Evolutionary conservation across 306 rosid species (phyloP), one percentile per base, ranked within the genome.

Genomic region (Castanea mollissima): DNA sequence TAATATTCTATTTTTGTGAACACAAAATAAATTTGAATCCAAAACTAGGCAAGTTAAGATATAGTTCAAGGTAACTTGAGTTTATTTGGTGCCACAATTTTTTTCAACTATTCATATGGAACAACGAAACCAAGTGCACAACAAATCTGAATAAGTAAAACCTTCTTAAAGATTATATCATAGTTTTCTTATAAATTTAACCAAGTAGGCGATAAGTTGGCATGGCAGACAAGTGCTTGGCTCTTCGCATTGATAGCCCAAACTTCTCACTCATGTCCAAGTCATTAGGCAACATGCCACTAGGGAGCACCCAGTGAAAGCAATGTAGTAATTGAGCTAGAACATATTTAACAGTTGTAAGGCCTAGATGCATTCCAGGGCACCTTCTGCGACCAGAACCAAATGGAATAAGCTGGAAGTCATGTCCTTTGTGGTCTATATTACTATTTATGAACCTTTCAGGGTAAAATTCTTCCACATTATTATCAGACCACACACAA

Each of bases 241-340:
- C 67, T 76, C 89, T 85, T 3, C 84, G 77, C 23, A 69, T 70
- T 13, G 85, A 1, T 49, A 89, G 52, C 2, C 86, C 89, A 71
- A 87, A 87, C 46, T 52, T 79, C 69, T 89, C 88, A 7, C 16
- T 38, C 87, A 85, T 88, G 21, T 88, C 89, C 31, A 88, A 31
- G 3, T 78, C 83, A 23, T 65, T 2, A 18, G 64, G 81, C 16
- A 44, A 14, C 44, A n/a, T 38, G 1, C 11, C 34, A n/a, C 5
- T 2, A 19, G 73, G 55, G 1, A 89, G 91, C 21, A 83, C 55
- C 89, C 89, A 89, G 55, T 63, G 44, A 71, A 87, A 89, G 69
- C 85, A 85, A 4, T 86, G 88, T 41, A 87, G 79, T 0, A 85
- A 73, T 56, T 85, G 92, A 13, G 89, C 90, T 4, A 89, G 5